A percentile compares a stretch with the other conserved stretches of the same genome.
These are phyloP conservation scores for Phytophthora fragariae DNA, from an alignment of 352 stramenopile genomes.

Conservation along the genomic window DNA sequence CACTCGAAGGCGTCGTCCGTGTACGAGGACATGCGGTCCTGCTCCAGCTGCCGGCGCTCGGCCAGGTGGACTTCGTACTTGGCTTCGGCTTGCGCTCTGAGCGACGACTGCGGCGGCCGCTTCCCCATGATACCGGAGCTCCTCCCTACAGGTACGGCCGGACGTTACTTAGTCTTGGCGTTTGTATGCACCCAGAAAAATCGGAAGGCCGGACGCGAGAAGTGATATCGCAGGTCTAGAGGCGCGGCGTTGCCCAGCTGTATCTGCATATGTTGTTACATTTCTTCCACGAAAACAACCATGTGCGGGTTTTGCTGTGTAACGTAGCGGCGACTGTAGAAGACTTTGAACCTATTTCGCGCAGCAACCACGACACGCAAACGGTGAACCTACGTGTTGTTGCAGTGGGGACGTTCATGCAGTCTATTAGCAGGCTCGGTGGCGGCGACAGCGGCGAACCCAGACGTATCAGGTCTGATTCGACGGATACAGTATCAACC, in stretches of 20 bases:
- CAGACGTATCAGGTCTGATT: neutral
- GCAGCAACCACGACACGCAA: neutral
- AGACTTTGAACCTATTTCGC: slow-evolving; percentile 7
- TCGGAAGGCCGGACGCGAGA: slow-evolving; percentile 2
- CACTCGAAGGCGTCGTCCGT: slow-evolving; percentile 55
- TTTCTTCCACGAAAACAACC: neutral
- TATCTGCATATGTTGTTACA: neutral
- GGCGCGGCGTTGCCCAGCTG: neutral
- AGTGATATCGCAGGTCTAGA: slow-evolving; percentile 2
- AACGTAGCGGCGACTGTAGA: neutral
- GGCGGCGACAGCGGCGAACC: neutral
- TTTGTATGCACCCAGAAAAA: slow-evolving; percentile 13
- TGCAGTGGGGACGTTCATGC: neutral
- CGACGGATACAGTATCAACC: neutral
- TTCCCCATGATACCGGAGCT: too few relatives aligned
- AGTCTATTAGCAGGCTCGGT: neutral
- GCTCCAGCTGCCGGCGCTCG: too few relatives aligned
- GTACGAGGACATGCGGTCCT: too few relatives aligned
- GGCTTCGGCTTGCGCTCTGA: too few relatives aligned
- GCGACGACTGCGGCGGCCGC: too few relatives aligned
- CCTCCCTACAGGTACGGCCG: too few relatives aligned
- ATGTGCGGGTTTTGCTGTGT: neutral
- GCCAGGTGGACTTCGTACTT: too few relatives aligned
- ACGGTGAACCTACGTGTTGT: neutral
- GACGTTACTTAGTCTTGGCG: slow-evolving; percentile 1